Base-by-base conservation (phyloP, 345 rosid species). In the Eucalyptus tenuipes region DNA sequence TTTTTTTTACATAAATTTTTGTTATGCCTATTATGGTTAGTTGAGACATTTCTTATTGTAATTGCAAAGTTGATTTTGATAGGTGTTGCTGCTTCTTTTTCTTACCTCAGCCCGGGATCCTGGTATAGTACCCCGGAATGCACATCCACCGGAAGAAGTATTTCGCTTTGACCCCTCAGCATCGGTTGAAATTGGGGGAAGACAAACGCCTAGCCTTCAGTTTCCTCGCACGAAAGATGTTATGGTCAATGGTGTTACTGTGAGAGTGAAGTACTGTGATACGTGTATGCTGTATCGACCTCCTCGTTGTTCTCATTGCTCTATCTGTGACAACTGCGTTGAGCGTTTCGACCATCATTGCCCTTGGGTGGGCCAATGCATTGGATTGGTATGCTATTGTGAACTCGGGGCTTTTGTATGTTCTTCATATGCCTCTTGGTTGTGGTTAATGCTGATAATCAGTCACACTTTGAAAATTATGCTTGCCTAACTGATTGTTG, bases 351-450 rank as follows among this genome's bases (percentile, higher is more conserved):
- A 98, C 93, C 99, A 98, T 90, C 99, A 98, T 90, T 98, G 99
- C 91, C 99, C 99, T 27, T 98, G 99, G 99, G 99, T 98, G 87
- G 99, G 99, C 80, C 99, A 98, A 90, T 98, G 99, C 93, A 94
- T 98, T 92, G 99, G 99, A 91, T 61, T 95, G 97, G 99, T 98
- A 95, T 89, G 94, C 90, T 93, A 82, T 87, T 89, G 48, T 66
- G 79, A 10, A 87, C 86, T 27, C 59, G 20, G 79, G 45, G 33
- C 45, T 85, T 20, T 42, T 45, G 18, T 45, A 40, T 17, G 6
- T 53, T 40, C 61, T 52, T 49, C 24, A 48, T 85, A n/a, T 57
- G 80, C 86, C 27, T 66, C 33, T 53, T 20, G 40, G 84, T 61
- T 22, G 24, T 88, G 87, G 61, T 88, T 49, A 75, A 75, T 44